Conservation (phyloP, 768 basidiomycete genomes). For the Collybia nuda region DNA sequence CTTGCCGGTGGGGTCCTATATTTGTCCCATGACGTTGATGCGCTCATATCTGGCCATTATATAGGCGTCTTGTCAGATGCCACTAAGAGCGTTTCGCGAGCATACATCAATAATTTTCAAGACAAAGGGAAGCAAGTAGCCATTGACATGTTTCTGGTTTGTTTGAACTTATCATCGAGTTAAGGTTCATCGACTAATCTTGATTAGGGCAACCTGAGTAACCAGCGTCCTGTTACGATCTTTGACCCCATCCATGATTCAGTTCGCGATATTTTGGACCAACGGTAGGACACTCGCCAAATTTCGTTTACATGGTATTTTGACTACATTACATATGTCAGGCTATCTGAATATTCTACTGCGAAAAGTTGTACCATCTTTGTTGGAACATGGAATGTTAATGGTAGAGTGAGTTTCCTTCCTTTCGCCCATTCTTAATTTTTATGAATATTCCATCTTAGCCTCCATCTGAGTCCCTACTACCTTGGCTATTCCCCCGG, state of each 20-base stretch:
- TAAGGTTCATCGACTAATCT: background rate
- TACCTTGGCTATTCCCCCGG: conserved; percentile 89
- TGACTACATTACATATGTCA: conserved; percentile 27
- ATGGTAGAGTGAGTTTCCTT: conserved; percentile 67
- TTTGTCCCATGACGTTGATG: conserved; percentile 4
- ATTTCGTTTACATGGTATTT: background rate
- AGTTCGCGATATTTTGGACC: conserved; percentile 67
- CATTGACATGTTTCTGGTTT: conserved; percentile 92
- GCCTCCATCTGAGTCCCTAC: conserved; percentile 77
- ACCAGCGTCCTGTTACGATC: conserved; percentile 84
- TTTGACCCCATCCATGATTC: conserved; percentile 94
- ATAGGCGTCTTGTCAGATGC: conserved; percentile 91
- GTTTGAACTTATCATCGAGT: conserved; percentile 21
- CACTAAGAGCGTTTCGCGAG: conserved; percentile 92
- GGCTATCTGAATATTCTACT: conserved; percentile 82
- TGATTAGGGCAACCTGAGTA: conserved; percentile 87
- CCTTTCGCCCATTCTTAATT: background rate
- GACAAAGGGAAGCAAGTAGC: conserved; percentile 93
- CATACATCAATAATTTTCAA: conserved; percentile 97
- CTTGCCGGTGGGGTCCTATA: conserved; percentile 59
- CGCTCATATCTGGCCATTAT: conserved; percentile 3
- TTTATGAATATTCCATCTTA: conserved; percentile 22
- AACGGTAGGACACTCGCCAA: conserved; percentile 45
- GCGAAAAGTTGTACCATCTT: conserved; percentile 73
- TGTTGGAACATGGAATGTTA: conserved; percentile 94